Percentiles rank a stretch among this genome's conserved stretches.
Evolutionary conservation across 192 early-diverging fungal species (phyloP).

Genomic region (Coemansia brasiliensis): DNA sequence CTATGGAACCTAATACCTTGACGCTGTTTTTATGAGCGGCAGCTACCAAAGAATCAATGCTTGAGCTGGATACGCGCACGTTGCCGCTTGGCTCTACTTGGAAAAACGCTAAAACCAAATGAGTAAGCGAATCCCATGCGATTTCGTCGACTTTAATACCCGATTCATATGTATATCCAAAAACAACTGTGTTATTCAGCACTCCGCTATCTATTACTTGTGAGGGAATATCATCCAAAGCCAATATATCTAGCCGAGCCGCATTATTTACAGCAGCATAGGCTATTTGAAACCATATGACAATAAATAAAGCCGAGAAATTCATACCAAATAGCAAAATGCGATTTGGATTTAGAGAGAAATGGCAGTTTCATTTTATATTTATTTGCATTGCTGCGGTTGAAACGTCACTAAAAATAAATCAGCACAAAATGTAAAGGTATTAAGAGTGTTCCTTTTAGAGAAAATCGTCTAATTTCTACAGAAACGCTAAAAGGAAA

Average conservation of each 20-base stretch:
- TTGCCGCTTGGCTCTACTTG: conserved; percentile 15
- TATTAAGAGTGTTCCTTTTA: too few relatives aligned
- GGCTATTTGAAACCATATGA: neutral
- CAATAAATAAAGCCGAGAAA: neutral
- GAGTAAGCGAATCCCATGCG: conserved; percentile 58
- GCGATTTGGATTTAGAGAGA: too few relatives aligned
- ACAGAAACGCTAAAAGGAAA: too few relatives aligned
- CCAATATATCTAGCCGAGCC: conserved; percentile 7
- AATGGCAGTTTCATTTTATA: neutral
- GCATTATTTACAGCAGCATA: neutral
- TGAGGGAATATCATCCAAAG: conserved; percentile 14
- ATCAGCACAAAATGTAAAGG: too few relatives aligned
- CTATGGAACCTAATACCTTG: conserved; percentile 67
- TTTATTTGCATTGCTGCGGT: neutral
- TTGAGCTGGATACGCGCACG: conserved; percentile 16
- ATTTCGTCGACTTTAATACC: conserved; percentile 27
- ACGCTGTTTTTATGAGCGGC: conserved; percentile 39
- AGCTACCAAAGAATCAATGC: conserved; percentile 14
- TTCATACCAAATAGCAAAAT: neutral
- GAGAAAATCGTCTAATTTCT: too few relatives aligned
- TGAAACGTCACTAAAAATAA: too few relatives aligned
- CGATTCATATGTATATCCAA: conserved; percentile 42
- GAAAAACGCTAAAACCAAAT: conserved; percentile 63
- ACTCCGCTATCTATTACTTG: conserved; percentile 30
- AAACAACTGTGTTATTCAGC: conserved; percentile 24